Evolutionary conservation across 2,329 filamentous ascomycete genomes (phyloP).

Genomic region (Talaromyces funiculosus): DNA sequence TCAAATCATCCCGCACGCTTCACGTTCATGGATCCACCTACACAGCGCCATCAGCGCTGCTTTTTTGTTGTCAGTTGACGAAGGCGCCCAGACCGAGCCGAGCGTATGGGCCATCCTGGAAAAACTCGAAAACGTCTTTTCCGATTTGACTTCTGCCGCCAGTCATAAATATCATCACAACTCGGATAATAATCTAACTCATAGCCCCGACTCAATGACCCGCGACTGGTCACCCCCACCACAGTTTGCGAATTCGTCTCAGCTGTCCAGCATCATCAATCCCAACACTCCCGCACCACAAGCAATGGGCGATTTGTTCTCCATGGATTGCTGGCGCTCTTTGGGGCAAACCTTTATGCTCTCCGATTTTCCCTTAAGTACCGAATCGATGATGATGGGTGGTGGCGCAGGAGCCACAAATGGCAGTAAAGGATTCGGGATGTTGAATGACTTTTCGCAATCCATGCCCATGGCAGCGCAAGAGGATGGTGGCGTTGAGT

Average conservation of each 20-base stretch:
- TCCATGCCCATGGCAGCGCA: conserved; percentile 16
- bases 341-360: conserved; percentile 9
- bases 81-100: conserved; percentile 38
- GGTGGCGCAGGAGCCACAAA: conserved; percentile 17
- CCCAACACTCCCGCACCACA: not conserved
- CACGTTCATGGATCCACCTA: conserved; percentile 43
- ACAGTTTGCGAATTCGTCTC: conserved; percentile 18
- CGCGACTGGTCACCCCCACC: not conserved
- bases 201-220: conserved; percentile 3
- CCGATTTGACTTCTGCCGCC: conserved; percentile 33
- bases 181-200: not conserved
- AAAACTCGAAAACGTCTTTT: conserved; percentile 40
- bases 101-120: conserved; percentile 36
- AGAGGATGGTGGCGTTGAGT: conserved; percentile 34
- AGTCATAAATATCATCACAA: conserved; percentile 16
- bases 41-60: conserved; percentile 45
- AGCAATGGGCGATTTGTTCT: not conserved
- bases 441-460: not conserved
- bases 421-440: not conserved
- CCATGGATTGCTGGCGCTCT: not conserved
- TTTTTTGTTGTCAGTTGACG: conserved; percentile 42
- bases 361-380: conserved; percentile 4
- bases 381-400: conserved; percentile 14
- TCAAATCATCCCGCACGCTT: conserved; percentile 36
- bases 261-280: conserved; percentile 5